phyloP scores from a whole-genome alignment of 148 eudicot species.

The Amaranthus cruentus region DNA sequence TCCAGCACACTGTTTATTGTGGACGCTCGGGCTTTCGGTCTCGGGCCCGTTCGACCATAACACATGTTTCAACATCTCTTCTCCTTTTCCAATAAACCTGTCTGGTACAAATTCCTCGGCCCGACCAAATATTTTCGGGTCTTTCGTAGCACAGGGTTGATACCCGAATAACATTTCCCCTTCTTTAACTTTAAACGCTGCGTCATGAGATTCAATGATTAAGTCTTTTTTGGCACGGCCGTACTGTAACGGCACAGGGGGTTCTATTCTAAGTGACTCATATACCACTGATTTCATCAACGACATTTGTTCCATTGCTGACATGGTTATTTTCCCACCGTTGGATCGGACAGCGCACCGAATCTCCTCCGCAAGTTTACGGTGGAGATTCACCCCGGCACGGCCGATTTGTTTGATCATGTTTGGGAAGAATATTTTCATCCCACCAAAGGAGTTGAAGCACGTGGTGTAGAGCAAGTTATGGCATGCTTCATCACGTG shows the following conservation, averaged over 20 bases:
- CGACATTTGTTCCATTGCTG: slow-evolving; percentile 66
- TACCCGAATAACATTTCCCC: slow-evolving; percentile 83
- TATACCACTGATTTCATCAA: slow-evolving; percentile 78
- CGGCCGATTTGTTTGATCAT: slow-evolving; percentile 75
- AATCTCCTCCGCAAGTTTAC: slow-evolving; percentile 57
- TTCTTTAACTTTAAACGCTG: slow-evolving; percentile 56
- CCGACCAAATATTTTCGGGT: slow-evolving; percentile 62
- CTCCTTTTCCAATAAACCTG: slow-evolving; percentile 70
- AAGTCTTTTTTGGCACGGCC: slow-evolving; percentile 55
- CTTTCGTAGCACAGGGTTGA: slow-evolving; percentile 83
- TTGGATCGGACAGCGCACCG: slow-evolving; percentile 44
- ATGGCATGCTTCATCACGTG: slow-evolving; percentile 79
- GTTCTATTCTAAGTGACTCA: slow-evolving; percentile 70
- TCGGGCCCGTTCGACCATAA: slow-evolving; percentile 93
- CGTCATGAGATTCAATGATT: slow-evolving; percentile 68
- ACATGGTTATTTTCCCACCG: slow-evolving; percentile 65
- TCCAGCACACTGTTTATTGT: slow-evolving; percentile 91
- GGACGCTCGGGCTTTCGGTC: slow-evolving; percentile 40
- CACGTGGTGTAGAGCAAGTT: slow-evolving; percentile 78
- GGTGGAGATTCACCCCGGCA: slow-evolving; percentile 61
- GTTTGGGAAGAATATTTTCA: slow-evolving; percentile 73
- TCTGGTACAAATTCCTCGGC: slow-evolving; percentile 75
- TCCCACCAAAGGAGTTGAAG: slow-evolving; percentile 87
- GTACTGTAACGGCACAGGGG: slow-evolving; percentile 72
- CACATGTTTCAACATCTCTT: slow-evolving; percentile 54